These are phyloP conservation scores for Kuraishia ogatae DNA, from an alignment of 805 yeast genomes.

Conservation along the genomic window DNA sequence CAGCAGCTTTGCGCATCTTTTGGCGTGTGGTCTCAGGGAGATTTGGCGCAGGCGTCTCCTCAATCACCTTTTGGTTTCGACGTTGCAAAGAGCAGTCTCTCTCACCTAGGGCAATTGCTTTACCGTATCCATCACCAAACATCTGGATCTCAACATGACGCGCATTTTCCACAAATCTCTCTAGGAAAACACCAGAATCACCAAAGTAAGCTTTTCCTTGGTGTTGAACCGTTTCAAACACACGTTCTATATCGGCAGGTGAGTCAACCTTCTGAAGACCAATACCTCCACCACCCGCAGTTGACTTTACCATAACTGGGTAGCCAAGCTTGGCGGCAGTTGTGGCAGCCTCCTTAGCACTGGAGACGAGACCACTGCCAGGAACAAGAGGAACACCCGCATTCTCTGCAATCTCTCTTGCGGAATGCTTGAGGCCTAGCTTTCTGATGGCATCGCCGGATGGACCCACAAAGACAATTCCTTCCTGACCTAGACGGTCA, in stretches of 20 bases:
- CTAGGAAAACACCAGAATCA: slow-evolving; percentile 91
- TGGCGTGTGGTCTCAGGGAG: slow-evolving; percentile 72
- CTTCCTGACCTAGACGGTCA: slow-evolving; percentile 75
- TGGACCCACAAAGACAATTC: slow-evolving; percentile 94
- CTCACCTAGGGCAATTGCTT: slow-evolving; percentile 91
- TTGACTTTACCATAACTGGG: slow-evolving; percentile 93
- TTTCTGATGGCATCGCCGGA: slow-evolving; percentile 87
- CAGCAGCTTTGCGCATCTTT: slow-evolving; percentile 76
- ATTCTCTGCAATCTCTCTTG: slow-evolving; percentile 81
- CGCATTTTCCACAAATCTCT: slow-evolving; percentile 89
- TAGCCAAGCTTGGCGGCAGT: slow-evolving; percentile 71
- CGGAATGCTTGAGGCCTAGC: slow-evolving; percentile 92
- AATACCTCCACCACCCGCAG: slow-evolving; percentile 99
- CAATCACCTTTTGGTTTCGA: slow-evolving; percentile 92
- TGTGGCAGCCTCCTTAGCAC: slow-evolving; percentile 64
- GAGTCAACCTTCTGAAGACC: slow-evolving; percentile 91
- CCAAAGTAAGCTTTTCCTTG: slow-evolving; percentile 92
- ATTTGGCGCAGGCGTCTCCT: slow-evolving; percentile 97
- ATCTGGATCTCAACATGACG: slow-evolving; percentile 96
- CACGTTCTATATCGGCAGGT: slow-evolving; percentile 70
- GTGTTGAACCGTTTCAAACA: slow-evolving; percentile 85
- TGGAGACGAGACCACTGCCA: slow-evolving; percentile 79
- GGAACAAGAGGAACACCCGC: slow-evolving; percentile 98
- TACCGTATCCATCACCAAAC: slow-evolving; percentile 92
- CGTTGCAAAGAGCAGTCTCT: slow-evolving; percentile 97